These are phyloP conservation scores for Physaria fendleri DNA, from an alignment of 345 rosid genomes.

Conservation along the genomic window DNA sequence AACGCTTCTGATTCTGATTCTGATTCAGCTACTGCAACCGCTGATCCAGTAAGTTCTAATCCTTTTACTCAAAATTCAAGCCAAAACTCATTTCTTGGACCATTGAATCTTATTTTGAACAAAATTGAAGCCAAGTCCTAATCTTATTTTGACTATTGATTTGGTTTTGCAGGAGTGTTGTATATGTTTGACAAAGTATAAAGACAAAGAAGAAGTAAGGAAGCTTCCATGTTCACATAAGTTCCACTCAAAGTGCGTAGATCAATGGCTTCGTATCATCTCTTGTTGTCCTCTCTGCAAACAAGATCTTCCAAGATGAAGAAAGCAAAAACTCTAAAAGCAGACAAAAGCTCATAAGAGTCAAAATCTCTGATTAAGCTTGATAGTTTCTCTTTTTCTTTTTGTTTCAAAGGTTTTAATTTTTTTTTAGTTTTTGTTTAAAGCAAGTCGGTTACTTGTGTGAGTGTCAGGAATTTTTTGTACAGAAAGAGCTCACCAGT, in stretches of 20 bases:
- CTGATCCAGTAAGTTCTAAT: constrained; percentile 42
- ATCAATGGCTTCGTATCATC: constrained; percentile 92
- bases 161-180: constrained; percentile 71
- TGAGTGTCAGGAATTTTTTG: constrained; percentile 22
- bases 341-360: constrained; percentile 12
- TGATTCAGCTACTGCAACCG: constrained; percentile 31
- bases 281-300: constrained; percentile 98
- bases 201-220: constrained; percentile 84
- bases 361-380: constrained; percentile 6
- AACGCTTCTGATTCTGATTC: constrained; percentile 28
- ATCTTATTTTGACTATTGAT: neutral
- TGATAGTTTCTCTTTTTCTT: neutral
- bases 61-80: neutral
- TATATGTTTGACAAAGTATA: constrained; percentile 78
- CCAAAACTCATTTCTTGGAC: neutral
- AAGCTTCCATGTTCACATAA: constrained; percentile 83
- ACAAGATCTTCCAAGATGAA: constrained; percentile 66
- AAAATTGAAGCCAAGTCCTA: no score
- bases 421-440: neutral
- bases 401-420: neutral
- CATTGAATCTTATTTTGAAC: neutral
- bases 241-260: constrained; percentile 89
- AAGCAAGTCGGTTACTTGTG: constrained; percentile 31
- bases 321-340: neutral
- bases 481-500: constrained; percentile 32